Percentiles rank a stretch among this genome's conserved stretches.
These are phyloP conservation scores for Ustilago trichophora DNA, from an alignment of 1,284 basidiomycete genomes.

Conservation along the genomic window DNA sequence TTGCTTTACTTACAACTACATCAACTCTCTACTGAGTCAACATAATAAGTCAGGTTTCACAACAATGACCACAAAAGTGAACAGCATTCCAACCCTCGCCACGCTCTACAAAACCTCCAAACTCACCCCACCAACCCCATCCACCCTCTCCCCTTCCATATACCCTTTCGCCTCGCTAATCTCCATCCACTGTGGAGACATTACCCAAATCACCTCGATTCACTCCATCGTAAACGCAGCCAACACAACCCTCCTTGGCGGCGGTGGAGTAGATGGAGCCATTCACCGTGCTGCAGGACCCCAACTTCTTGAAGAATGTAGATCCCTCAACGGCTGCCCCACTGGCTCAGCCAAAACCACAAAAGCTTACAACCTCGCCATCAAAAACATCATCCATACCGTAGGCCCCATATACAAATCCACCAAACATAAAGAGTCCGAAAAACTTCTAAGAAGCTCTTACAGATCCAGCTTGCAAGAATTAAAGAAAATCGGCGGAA, in stretches of 20 bases:
- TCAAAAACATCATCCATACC: slow-evolving; percentile 82
- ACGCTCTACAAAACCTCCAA: slow-evolving; percentile 16
- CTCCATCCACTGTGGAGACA: no score
- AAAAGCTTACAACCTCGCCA: slow-evolving; percentile 68
- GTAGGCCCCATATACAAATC: slow-evolving; percentile 81
- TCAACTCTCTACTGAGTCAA: no score
- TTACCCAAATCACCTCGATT: no score
- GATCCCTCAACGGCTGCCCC: slow-evolving; percentile 72
- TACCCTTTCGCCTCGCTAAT: slow-evolving; percentile 13
- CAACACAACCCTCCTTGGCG: slow-evolving; percentile 56
- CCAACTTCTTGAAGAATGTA: slow-evolving; percentile 78
- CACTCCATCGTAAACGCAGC: slow-evolving; percentile 63
- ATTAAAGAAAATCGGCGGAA: slow-evolving; percentile 18
- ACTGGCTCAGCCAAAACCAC: slow-evolving; percentile 88
- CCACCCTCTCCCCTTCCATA: slow-evolving; percentile 10
- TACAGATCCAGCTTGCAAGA: slow-evolving; percentile 52
- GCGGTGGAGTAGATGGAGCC: slow-evolving; percentile 76
- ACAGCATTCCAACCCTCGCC: slow-evolving; percentile 22
- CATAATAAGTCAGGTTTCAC: no score
- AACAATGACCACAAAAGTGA: slow-evolving; percentile 14
- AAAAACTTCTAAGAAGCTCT: slow-evolving; percentile 68
- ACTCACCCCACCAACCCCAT: slow-evolving; percentile 3
- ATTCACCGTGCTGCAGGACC: slow-evolving; percentile 86
- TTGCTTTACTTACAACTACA: no score
- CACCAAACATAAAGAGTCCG: background rate